Evolutionary conservation across 2,329 filamentous ascomycete species (phyloP), one percentile per base, ranked within the genome.

Genomic region (Colletotrichum tamarilloi): DNA sequence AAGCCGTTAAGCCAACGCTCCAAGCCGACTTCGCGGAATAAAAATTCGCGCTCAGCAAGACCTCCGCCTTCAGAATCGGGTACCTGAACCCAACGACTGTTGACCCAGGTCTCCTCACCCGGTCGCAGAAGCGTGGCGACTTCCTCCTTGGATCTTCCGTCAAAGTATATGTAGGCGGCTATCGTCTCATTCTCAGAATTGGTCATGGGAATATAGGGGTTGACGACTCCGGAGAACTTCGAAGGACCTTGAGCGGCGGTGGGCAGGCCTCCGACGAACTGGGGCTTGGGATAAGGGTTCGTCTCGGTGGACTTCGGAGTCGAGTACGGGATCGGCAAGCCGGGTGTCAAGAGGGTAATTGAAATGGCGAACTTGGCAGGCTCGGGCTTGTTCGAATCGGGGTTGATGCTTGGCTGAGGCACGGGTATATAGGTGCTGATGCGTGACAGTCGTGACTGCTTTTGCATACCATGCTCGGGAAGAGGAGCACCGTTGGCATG

Each of bases 81-180:
- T 7, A 99, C 92, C 80, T 97, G 96, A 62, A 99, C 97, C 97
- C 97, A 99, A 78, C 97, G 90, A 68, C 95, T 98, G 80, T 98
- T 99, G 28, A 99, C 97, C 97, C 97, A 99, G 2, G 97, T 99
- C 84, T 99, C 97, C 81, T 98, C 97, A 28, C 97, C 96, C 14
- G 95, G 93, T 68, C 97, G 90, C 65, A 99, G 87, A 70, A 99
- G 86, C 14, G 97, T 99, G 65, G 97, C 97, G 3, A 99, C 97
- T 84, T 99, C 97, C 82, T 99, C 97, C 82, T 99, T 99, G 74
- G 91, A 90, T 75, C 97, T 89, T 22, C 97, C 97, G 83, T 99
- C 97, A 80, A 99, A 99, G 85, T 99, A 99, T 78, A 99, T 98
- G 83, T 99, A 99, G 49, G 96, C 97, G 38, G 97, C 97, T 78